Evolutionary conservation across 805 yeast genomes (phyloP), one percentile per base, ranked within the genome.

Genomic region (Nakazawaea anatomiae): DNA sequence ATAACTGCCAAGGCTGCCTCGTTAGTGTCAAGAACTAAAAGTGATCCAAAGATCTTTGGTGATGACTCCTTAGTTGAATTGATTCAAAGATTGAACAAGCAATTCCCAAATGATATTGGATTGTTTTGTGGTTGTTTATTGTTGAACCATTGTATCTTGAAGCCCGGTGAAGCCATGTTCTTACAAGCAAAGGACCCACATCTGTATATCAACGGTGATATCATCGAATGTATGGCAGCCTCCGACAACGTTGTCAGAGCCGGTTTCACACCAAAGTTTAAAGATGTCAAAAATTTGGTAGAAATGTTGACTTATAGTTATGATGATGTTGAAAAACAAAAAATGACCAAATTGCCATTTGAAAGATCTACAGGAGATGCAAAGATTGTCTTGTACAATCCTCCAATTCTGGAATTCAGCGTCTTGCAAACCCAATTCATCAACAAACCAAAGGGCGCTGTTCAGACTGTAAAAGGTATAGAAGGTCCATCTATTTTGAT

Each of bases 171-270:
- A 73, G 98, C 97, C 52, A 90, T 94, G 84, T 94, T 91, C 65
- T 76, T 94, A 66, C 89, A 89, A 64, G 98, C 99, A 42, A 89
- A 89, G 71, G 97, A 91, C 69, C 98, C 98, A 29, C 99, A 94
- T 69, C 99, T 99, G 35, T 94, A 94, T 70, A 92, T 94, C 55
- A 78, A 85, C 50, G 99, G 99, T 58, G 98, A 94, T 68, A 94
- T 94, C 59, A 91, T 94, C 63, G 99, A 94, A 74, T 94, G 99
- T 75, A 94, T 94, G 99, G 99, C 99, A 42, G 97, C 99, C 7
- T 85, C 95, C 40, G 99, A 94, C 68, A 94, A 94, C 62, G 99
- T 94, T 52, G 97, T 94, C 46, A 82, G 99, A 68, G 96, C 97
- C 4, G 99, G 99, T 11, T 94, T 94, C 76, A 94, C 99, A n/a